Base-by-base conservation (phyloP, 371 early-diverging fungal species). In the Parasitella parasitica region DNA sequence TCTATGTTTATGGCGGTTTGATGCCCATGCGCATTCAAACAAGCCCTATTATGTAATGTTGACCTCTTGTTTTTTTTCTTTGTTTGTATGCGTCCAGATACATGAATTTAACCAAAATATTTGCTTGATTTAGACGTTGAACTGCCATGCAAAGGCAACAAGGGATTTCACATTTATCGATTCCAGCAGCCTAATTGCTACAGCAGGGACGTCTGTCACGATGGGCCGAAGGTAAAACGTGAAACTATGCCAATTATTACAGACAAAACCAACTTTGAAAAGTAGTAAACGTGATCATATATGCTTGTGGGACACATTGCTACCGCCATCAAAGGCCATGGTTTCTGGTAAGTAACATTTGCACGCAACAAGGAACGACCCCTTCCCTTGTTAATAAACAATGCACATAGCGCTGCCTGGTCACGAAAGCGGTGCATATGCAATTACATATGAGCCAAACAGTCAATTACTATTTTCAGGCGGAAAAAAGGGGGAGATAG, bases 401-500 rank as follows among this genome's bases (percentile, higher is more conserved):
- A 46, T 32, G 46, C 35, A 4, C 11, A 26, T 63, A 81, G 81
- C 78, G 2, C 58, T 77, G 39, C 70, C 75, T 50, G 78, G 71
- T 13, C 81, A 84, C 57, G 83, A 83, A 30, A 61, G 72, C 35
- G 85, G 92, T 8, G 89, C 90, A 27, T 86, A 88, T 49, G 88
- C 91, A 1, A 71, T 91, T 55, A 82, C 83, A 4, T 92, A 82
- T 66, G 88, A 86, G 15, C 64, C 83, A 7, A 69, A 83, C 6
- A 84, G 80, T 48, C 79, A 89, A 35, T 67, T 89, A 0, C 59
- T 94, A 24, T 78, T 90, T 28, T 83, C 90, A 4, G 94, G 93
- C 4, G 89, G 91, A 18, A 88, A 89, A 57, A 77, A 81, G 48
- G 94, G 94, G 13, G 90, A 89, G 52, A 89, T 94, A 90, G 93